A percentile compares a stretch with the other conserved stretches of the same genome.
Conservation (phyloP, 805 yeast species). For the Zygosaccharomyces pseudorouxii region DNA sequence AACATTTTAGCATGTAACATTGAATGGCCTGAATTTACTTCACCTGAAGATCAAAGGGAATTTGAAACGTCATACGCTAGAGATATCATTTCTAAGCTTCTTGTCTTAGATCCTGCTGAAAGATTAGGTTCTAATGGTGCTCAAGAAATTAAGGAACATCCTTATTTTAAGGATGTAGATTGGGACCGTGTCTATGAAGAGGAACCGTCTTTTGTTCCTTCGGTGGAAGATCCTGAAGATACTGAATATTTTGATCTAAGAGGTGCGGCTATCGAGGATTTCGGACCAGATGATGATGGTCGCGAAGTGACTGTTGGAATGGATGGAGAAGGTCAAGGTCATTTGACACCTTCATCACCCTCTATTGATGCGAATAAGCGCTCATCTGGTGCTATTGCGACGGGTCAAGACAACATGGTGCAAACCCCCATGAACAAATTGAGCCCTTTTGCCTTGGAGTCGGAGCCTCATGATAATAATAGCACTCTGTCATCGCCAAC, state of each 20-base stretch:
- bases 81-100: conserved; percentile 61
- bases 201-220: conserved; percentile 81
- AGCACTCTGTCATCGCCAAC: conserved; percentile 37
- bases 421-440: conserved; percentile 25
- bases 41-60: conserved; percentile 46
- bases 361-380: conserved; percentile 27
- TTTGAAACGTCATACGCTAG: conserved; percentile 63
- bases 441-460: conserved; percentile 30
- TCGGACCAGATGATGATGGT: conserved; percentile 25
- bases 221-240: conserved; percentile 69
- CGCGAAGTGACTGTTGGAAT: conserved; percentile 7
- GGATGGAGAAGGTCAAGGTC: conserved; percentile 13
- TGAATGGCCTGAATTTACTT: conserved; percentile 74
- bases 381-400: conserved; percentile 1
- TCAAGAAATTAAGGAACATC: conserved; percentile 71
- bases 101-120: conserved; percentile 56
- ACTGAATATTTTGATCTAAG: conserved; percentile 89
- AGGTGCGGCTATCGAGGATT: conserved; percentile 66
- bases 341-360: conserved; percentile 35
- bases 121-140: conserved; percentile 80
- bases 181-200: conserved; percentile 72
- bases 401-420: conserved; percentile 9
- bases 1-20: conserved; percentile 71
- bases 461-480: conserved; percentile 20
- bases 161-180: conserved; percentile 63